Evolutionary conservation across 805 yeast species (phyloP), one percentile per base, ranked within the genome.

Genomic region (Candida easanensis): DNA sequence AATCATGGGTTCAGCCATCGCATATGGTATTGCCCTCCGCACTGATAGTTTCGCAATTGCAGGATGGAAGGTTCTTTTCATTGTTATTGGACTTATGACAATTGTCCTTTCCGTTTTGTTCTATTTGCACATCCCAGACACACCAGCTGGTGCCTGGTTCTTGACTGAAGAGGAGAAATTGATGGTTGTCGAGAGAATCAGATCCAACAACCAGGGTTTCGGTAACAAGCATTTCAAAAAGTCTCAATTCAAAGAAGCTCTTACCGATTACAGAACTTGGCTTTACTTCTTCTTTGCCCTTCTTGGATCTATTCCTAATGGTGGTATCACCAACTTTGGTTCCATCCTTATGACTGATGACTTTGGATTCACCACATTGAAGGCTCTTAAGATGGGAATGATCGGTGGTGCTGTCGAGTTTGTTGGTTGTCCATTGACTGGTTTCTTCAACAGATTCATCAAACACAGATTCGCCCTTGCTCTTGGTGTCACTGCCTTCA

Each of bases 1-100:
- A 23, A 59, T 75, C 15, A 25, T 76, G 19, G 77, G 81, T 17
- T 69, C 73, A 18, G 68, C 70, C 13, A 73, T 80, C 44, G 78
- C 84, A 1, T 79, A 78, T 52, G 82, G 80, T n/a, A 51, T 74
- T 41, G 62, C 69, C 44, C 43, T 43, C 4, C 64, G 71, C 50
- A 61, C 56, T 13, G 64, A 60, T 15, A 40, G 54, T 3, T 74
- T 68, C 55, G 42, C 67, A 21, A 60, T 79, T 4, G 67, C 58
- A 5, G 68, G 80, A 3, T 84, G 89, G 89, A 77, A 74, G 56
- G 54, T 77, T 11, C 56, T 80, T 3, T 84, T 73, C 56, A 62
- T 84, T 37, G 64, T 81, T 20, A 71, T 76, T 31, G 93, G 91
- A 14, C 57, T 68, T 5, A 68, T 80, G 44, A 80, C 88, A 1